Evolutionary conservation across 2,329 filamentous ascomycete genomes (phyloP), one percentile per base, ranked within the genome.

Genomic region (Penicillium sp.): DNA sequence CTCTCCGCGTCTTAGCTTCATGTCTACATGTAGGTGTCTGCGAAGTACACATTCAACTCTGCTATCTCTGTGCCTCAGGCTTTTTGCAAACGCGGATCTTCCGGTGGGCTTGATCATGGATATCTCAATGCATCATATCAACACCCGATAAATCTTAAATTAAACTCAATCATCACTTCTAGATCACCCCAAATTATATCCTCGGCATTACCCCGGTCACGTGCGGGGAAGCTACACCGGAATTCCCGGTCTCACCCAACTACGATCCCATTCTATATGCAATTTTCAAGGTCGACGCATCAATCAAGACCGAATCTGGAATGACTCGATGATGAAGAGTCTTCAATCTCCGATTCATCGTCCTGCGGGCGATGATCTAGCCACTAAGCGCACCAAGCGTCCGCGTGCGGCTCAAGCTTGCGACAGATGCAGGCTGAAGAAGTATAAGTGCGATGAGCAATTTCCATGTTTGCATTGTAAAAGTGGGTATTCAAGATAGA

Each of bases 391-490:
- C 47, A 46, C 55, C 19, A 74, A 72, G 51, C 63, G 69, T 45
- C 72, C 73, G n/a, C 73, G 76, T n/a, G 75, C 77, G 16, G 72
- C 75, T 9, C 74, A 75, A 52, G 77, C 77, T 2, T 79, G 77
- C 60, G 76, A 79, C 57, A 65, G 74, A 29, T 79, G 77, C 62
- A 69, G 77, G 47, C 57, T 68, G 43, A 78, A 79, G 65, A 79
- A 79, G 65, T 78, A 79, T 64, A 78, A 77, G 58, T 79, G 77
- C 60, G 75, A 78, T 58, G 77, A 79, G 58, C 64, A 66, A 27
- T 74, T 71, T 55, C 76, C 76, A 26, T 78, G 76, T 60, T 69
- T 68, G 9, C 74, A 77, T 52, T 78, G 76, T 63, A 73, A 70
- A 59, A 76, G 75, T 78, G 62, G 56, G 72, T 61, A 9, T 11